A percentile compares a stretch with the other conserved stretches of the same genome.
Evolutionary conservation across 352 stramenopile genomes (phyloP).

Genomic region (Phytophthora sansomeana): DNA sequence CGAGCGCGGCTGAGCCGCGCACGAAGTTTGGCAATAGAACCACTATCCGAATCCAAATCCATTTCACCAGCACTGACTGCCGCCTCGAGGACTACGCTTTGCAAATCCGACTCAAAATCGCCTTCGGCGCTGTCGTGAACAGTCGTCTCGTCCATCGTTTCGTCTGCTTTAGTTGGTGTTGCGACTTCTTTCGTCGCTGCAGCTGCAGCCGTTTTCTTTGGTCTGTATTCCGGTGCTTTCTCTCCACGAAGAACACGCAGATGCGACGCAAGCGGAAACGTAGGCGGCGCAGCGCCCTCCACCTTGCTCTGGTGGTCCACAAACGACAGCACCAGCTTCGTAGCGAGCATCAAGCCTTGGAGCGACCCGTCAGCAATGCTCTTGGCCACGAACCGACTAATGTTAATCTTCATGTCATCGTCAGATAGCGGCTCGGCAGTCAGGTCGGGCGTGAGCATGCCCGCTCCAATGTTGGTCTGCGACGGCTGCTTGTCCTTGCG

Average conservation of each 20-base stretch:
- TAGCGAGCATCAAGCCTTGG: slow-evolving; percentile 76
- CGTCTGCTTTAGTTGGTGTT: slow-evolving; percentile 44
- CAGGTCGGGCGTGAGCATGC: slow-evolving; percentile 83
- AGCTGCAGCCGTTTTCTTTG: slow-evolving; percentile 21
- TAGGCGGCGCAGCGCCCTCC: slow-evolving; percentile 17
- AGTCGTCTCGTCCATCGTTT: slow-evolving; percentile 34
- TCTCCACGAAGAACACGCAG: slow-evolving; percentile 79
- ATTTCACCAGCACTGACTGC: slow-evolving; percentile 50
- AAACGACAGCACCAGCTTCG: slow-evolving; percentile 73
- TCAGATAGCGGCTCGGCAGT: slow-evolving; percentile 54
- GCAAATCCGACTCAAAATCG: slow-evolving; percentile 45
- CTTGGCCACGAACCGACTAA: slow-evolving; percentile 77
- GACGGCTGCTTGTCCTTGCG: slow-evolving; percentile 71
- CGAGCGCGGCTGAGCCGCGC: slow-evolving; percentile 55
- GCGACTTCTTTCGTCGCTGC: slow-evolving; percentile 40
- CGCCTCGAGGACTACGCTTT: slow-evolving; percentile 35
- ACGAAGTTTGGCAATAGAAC: slow-evolving; percentile 67
- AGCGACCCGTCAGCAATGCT: slow-evolving; percentile 81
- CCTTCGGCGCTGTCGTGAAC: slow-evolving; percentile 26
- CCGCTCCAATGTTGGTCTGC: slow-evolving; percentile 36
- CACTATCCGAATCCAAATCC: slow-evolving; percentile 76
- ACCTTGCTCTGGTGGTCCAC: slow-evolving; percentile 38
- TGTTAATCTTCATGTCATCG: slow-evolving; percentile 71
- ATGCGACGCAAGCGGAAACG: slow-evolving; percentile 71
- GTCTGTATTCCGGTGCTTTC: slow-evolving; percentile 57